These are phyloP conservation scores for Clonostachys sp. DNA, from an alignment of 2,329 filamentous ascomycete genomes.

Conservation along the genomic window DNA sequence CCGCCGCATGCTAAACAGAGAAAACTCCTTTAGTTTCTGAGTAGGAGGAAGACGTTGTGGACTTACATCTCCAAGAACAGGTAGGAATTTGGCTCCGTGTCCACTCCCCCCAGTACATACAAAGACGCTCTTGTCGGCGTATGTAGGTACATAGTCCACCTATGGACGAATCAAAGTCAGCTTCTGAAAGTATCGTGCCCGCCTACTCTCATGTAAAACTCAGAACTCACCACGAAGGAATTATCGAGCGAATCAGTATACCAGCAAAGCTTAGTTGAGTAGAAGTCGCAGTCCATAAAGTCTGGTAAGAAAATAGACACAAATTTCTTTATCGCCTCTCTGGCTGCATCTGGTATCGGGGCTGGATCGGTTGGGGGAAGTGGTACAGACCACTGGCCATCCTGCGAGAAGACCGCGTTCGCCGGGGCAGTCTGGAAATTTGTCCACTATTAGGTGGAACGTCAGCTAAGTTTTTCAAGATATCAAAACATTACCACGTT, in stretches of 20 bases:
- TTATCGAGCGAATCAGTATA: constrained; percentile 27
- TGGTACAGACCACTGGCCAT: constrained; percentile 22
- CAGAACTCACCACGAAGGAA: constrained; percentile 14
- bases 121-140: constrained; percentile 20
- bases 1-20: constrained; percentile 17
- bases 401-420: constrained; percentile 15
- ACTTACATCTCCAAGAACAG: constrained; percentile 20
- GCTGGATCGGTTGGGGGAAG: constrained; percentile 10
- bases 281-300: constrained; percentile 12
- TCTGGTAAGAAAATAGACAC: constrained; percentile 17
- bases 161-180: background rate
- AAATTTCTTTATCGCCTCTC: constrained; percentile 11
- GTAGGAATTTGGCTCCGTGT: constrained; percentile 26
- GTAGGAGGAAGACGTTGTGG: background rate
- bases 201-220: background rate
- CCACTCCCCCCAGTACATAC: constrained; percentile 26
- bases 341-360: constrained; percentile 8
- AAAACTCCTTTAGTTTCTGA: too few relatives aligned
- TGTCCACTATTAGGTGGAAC: constrained; percentile 14
- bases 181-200: too few relatives aligned
- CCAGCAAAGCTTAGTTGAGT: constrained; percentile 21
- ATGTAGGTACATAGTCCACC: constrained; percentile 23
- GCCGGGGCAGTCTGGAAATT: constrained; percentile 20
- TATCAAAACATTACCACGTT: background rate
- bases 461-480: background rate